phyloP scores from a whole-genome alignment of 1,139 yeast genomes.

The Blastobotrys buckinghamii region DNA sequence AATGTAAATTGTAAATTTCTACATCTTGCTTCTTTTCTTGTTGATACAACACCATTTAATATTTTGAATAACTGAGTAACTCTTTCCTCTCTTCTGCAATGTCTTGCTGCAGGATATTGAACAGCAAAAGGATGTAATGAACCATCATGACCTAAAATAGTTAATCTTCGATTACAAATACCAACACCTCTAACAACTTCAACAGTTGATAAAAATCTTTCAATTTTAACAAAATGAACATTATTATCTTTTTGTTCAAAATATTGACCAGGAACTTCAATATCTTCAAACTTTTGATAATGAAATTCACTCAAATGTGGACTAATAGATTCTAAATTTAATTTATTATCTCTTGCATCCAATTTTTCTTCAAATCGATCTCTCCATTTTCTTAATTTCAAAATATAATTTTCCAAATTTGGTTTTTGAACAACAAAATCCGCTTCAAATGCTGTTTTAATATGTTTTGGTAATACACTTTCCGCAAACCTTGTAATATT shows the following conservation, averaged over 20 bases:
- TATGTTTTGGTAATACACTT: slow-evolving; percentile 83
- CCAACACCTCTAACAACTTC: slow-evolving; percentile 88
- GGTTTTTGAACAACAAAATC: slow-evolving; percentile 89
- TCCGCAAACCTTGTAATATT: slow-evolving; percentile 89
- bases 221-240: slow-evolving; percentile 84
- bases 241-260: slow-evolving; percentile 69
- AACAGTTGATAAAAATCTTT: slow-evolving; percentile 82
- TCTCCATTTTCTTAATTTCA: slow-evolving; percentile 84
- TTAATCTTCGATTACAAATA: slow-evolving; percentile 85
- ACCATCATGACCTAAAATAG: slow-evolving; percentile 92
- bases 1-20: slow-evolving; percentile 80
- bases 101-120: slow-evolving; percentile 97
- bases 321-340: slow-evolving; percentile 82
- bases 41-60: slow-evolving; percentile 71
- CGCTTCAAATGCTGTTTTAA: slow-evolving; percentile 83
- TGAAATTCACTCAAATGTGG: slow-evolving; percentile 97
- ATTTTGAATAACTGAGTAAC: slow-evolving; percentile 87
- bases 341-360: slow-evolving; percentile 67
- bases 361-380: slow-evolving; percentile 86
- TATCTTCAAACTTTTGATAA: slow-evolving; percentile 95
- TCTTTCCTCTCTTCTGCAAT: slow-evolving; percentile 93
- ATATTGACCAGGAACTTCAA: slow-evolving; percentile 97
- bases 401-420: slow-evolving; percentile 79
- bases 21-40: slow-evolving; percentile 82
- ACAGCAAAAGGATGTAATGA: slow-evolving; percentile 88